Base-by-base conservation (phyloP, 2,329 filamentous ascomycete species). In the Penicillium thymicola region DNA sequence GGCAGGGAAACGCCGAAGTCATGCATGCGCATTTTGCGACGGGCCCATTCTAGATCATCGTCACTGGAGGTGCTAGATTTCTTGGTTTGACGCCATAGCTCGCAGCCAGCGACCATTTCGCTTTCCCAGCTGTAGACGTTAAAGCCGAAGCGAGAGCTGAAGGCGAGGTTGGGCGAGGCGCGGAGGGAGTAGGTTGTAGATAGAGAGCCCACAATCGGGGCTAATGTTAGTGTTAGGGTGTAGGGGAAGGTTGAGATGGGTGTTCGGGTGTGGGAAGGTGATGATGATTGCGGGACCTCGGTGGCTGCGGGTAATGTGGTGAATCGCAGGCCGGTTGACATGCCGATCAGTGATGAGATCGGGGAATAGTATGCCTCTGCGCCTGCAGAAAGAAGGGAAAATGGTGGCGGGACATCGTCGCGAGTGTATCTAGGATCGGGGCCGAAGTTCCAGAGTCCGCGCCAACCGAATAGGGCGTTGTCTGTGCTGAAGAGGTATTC, bases 81-180 rank as follows among this genome's bases (percentile, higher is more conserved):
- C 32, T 49, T 60, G 42, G 51, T 59, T 66, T 85, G 88, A 68
- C 90, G 86, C 93, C 94, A 99, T 42, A 97, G 79, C 77, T 99
- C 94, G 77, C 91, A 90, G 14, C 94, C 94, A 25, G 97, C 83
- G 27, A 92, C 88, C 80, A 96, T 88, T 57, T 94, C 89, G 70
- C 91, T 96, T 78, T 99, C 94, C 78, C 97, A 99, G 71, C 91
- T 96, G 76, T 97, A 97, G 48, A 97, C 89, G 69, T 99, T 99
- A 76, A 99, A 99, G 70, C 95, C 92, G 76, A 97, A 93, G 48
- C 89, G 86, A 23, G 92, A 95, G 61, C 92, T 94, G 48, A 99
- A 82, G 11, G 91, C 89, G 64, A 96, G 85, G 67, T 91, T 86
- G 34, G 84, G 84, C 3, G 91, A 91, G 2, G 93, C 93, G 68